These are phyloP conservation scores for Pyricularia pennisetigena DNA, from an alignment of 2,329 filamentous ascomycete species.

Conservation along the genomic window DNA sequence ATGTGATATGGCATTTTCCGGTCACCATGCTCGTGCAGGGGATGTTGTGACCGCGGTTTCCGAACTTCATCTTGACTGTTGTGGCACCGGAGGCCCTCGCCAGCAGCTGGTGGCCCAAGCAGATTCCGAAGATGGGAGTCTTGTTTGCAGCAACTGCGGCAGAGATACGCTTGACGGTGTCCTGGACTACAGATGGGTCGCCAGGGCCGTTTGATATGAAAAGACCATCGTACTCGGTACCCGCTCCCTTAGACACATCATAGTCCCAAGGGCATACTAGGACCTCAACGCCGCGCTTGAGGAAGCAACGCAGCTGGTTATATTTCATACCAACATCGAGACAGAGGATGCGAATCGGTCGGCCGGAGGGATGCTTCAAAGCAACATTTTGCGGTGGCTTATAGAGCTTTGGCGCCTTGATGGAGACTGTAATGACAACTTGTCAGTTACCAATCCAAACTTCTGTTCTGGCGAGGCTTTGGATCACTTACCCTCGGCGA, in stretches of 20 bases:
- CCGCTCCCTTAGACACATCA: slow-evolving; percentile 68
- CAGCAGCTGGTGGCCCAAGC: slow-evolving; percentile 87
- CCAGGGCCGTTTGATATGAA: slow-evolving; percentile 98
- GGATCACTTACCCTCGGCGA: slow-evolving; percentile 72
- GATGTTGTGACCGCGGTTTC: slow-evolving; percentile 97
- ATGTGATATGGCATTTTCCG: slow-evolving; percentile 96
- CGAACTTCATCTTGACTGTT: slow-evolving; percentile 97
- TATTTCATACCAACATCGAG: slow-evolving; percentile 97
- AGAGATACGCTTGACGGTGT: slow-evolving; percentile 71
- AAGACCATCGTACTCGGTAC: slow-evolving; percentile 84
- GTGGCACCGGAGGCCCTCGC: slow-evolving; percentile 77
- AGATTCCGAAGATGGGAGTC: slow-evolving; percentile 92
- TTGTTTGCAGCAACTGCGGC: slow-evolving; percentile 67
- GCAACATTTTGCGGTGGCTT: slow-evolving; percentile 60
- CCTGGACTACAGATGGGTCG: slow-evolving; percentile 77
- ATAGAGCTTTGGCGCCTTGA: slow-evolving; percentile 78
- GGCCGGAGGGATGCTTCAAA: slow-evolving; percentile 80
- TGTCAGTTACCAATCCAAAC: not conserved
- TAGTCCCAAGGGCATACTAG: slow-evolving; percentile 95
- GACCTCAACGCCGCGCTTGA: slow-evolving; percentile 86
- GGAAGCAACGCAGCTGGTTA: slow-evolving; percentile 91
- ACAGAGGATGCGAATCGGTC: slow-evolving; percentile 77
- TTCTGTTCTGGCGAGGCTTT: not conserved
- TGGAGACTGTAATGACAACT: slow-evolving; percentile 58
- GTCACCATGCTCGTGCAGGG: slow-evolving; percentile 94